phyloP scores from a whole-genome alignment of 305 asterid species.

The Plantago coronopus region DNA sequence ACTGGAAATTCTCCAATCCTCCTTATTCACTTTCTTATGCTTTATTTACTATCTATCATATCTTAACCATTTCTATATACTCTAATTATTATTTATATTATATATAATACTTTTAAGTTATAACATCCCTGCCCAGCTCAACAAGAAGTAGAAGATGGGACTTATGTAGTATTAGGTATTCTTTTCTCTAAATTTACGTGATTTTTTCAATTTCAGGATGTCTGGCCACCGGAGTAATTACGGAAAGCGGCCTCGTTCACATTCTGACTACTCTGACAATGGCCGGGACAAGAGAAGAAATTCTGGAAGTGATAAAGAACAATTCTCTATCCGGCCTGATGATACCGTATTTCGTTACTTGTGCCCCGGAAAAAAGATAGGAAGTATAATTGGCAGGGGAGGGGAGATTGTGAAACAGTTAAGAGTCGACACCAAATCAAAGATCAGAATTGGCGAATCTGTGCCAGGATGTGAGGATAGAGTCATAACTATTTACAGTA shows the following conservation, averaged over 20 bases:
- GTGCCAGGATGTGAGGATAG: conserved; percentile 82
- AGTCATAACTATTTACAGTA: conserved; percentile 71
- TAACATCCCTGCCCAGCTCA: too few species aligned
- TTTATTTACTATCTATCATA: too few species aligned
- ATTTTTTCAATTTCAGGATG: conserved; percentile 40
- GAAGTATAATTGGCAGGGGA: conserved; percentile 92
- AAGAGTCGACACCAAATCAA: conserved; percentile 76
- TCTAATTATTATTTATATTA: too few species aligned
- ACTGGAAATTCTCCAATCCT: too few species aligned
- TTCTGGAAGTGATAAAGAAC: conserved; percentile 63
- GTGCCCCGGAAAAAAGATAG: conserved; percentile 82
- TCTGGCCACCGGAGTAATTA: conserved; percentile 73
- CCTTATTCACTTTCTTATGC: too few species aligned
- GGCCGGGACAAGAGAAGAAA: conserved; percentile 69
- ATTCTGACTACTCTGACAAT: conserved; percentile 56
- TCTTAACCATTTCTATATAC: too few species aligned
- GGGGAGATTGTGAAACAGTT: conserved; percentile 95
- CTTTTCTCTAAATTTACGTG: background rate
- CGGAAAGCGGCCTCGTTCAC: conserved; percentile 78
- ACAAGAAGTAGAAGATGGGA: too few species aligned
- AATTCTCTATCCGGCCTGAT: conserved; percentile 55
- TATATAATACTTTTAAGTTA: too few species aligned
- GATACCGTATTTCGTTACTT: conserved; percentile 83
- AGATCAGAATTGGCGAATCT: conserved; percentile 90
- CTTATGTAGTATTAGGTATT: background rate